Percentiles rank a stretch among this genome's conserved stretches.
Conservation (phyloP, 2,329 filamentous ascomycete genomes). For the Fusarium oxysporum region DNA sequence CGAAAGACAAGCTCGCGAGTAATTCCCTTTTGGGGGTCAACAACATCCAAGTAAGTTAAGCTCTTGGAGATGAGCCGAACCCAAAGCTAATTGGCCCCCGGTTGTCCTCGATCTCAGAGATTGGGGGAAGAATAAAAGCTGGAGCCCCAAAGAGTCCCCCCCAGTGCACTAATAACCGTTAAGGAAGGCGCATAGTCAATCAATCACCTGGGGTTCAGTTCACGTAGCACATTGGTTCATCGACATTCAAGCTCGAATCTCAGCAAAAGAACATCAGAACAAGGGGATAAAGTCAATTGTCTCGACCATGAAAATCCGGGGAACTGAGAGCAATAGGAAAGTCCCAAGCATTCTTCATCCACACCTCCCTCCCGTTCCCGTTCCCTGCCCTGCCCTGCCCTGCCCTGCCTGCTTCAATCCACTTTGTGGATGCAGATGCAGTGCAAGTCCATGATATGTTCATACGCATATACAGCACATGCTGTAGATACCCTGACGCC, state of each 20-base stretch:
- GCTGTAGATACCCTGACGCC: not conserved
- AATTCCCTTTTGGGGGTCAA: not conserved
- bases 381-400: not conserved
- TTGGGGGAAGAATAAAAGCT: constrained; percentile 21
- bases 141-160: constrained; percentile 10
- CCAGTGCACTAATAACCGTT: constrained; percentile 15
- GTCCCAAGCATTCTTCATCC: constrained; percentile 11
- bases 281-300: constrained; percentile 25
- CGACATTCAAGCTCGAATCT: constrained; percentile 12
- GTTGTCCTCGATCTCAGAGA: constrained; percentile 18
- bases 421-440: constrained; percentile 26
- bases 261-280: not conserved
- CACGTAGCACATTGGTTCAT: constrained; percentile 3
- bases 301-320: constrained; percentile 37
- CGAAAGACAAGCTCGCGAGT: not conserved
- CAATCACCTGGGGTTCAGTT: constrained; percentile 27
- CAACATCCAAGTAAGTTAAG: not conserved
- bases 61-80: not conserved
- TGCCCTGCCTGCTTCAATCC: constrained; percentile 16
- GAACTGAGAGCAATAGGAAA: constrained; percentile 32
- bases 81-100: not conserved
- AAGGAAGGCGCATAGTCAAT: constrained; percentile 32
- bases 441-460: constrained; percentile 11
- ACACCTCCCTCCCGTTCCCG: constrained; percentile 17
- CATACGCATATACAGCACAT: not conserved